Evolutionary conservation across 2,329 filamentous ascomycete genomes (phyloP).

Genomic region (Xylariaceae sp.): DNA sequence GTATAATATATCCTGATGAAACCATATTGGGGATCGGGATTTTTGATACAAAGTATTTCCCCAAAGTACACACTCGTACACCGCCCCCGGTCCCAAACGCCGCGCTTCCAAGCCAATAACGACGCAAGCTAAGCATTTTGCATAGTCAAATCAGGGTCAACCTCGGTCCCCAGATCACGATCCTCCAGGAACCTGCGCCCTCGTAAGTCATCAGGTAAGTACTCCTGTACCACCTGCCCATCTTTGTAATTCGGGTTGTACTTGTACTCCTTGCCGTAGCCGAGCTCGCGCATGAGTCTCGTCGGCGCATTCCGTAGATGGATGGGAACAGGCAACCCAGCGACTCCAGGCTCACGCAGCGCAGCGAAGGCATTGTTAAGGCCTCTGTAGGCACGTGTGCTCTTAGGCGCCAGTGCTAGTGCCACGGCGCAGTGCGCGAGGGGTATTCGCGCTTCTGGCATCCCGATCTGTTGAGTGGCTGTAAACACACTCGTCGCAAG

Average conservation of each 20-base stretch:
- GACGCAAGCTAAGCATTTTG: conserved; percentile 18
- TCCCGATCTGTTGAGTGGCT: conserved; percentile 86
- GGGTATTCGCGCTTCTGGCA: conserved; percentile 92
- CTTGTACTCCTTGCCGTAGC: conserved; percentile 89
- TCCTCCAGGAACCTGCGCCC: conserved; percentile 76
- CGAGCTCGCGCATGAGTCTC: conserved; percentile 85
- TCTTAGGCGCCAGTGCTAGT: conserved; percentile 76
- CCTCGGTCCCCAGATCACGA: conserved; percentile 68
- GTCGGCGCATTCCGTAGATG: conserved; percentile 93
- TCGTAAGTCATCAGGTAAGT: conserved; percentile 73
- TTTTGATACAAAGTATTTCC: no score
- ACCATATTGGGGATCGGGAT: no score
- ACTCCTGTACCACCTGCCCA: conserved; percentile 80
- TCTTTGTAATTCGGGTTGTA: conserved; percentile 89
- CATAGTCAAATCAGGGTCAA: conserved; percentile 65
- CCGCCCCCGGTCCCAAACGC: background rate
- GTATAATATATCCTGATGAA: no score
- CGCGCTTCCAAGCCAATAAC: conserved; percentile 1
- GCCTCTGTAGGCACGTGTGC: conserved; percentile 78
- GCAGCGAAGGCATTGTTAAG: conserved; percentile 77
- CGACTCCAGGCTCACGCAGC: conserved; percentile 77
- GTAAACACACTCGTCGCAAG: conserved; percentile 84
- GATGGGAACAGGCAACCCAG: conserved; percentile 74
- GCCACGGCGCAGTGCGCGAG: conserved; percentile 84
- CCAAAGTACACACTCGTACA: conserved; percentile 1